Evolutionary conservation across 2,329 filamentous ascomycete genomes (phyloP), one percentile per base, ranked within the genome.

Genomic region (Pseudogymnoascus sp.): DNA sequence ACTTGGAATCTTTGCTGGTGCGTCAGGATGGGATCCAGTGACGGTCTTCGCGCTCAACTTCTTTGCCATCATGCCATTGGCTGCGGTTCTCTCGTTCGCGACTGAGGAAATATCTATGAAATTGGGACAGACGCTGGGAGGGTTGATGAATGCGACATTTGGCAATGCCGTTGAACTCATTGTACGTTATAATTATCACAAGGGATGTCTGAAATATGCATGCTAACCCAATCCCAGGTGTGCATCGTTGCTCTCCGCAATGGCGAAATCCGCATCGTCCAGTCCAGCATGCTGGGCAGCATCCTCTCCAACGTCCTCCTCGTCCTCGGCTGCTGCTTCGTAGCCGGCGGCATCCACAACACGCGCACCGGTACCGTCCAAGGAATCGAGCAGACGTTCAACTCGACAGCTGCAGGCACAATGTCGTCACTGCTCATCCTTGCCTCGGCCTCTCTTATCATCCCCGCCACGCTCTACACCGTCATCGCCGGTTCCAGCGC

Each of bases 281-380:
- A 97, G 78, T 89, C 93, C 18, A 96, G 91, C 67, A 97, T 97
- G 93, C 86, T 97, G 36, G 93, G 95, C 59, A 96, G 90, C 72
- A 96, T 97, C 70, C 81, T 97, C 40, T 97, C 93, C 68, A 97
- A 97, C 76, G 88, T 97, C 67, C 83, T 97, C 6, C 85, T 97
- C 21, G 93, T 92, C 56, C 83, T 92, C 73, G 89, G 89, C 70
- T 90, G 90, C 81, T 91, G 89, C 75, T 91, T 91, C 78, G 79
- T 92, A 68, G 83, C 89, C 63, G 90, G 90, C 63, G 90, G 90
- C 34, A 78, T 91, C 65, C 80, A 81, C 66, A 85, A 87, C 76
- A 82, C 82, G 72, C 78, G 78, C 63, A 80, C 82, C 66, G 73
- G 78, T 36, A 80, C 83, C 16, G 69, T 80, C 28, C 74, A 77